phyloP scores from a whole-genome alignment of 2,329 filamentous ascomycete species.

The Aureobasidium sp. region DNA sequence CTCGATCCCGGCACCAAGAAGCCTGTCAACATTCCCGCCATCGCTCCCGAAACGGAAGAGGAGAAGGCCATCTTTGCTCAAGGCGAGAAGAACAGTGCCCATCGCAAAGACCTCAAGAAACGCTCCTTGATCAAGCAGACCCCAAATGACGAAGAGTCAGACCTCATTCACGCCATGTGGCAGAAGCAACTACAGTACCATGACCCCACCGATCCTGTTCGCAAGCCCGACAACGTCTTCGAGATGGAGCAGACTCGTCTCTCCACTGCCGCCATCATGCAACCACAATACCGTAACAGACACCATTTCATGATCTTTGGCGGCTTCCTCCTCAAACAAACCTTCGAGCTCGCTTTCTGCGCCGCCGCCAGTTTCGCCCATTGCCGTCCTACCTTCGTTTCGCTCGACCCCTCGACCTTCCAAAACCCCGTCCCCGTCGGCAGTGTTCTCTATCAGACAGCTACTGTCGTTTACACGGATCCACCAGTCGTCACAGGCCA shows the following conservation, averaged over 20 bases:
- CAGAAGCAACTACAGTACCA: constrained; percentile 59
- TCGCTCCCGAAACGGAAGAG: constrained; percentile 55
- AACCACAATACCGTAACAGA: constrained; percentile 62
- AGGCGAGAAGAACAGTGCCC: constrained; percentile 59
- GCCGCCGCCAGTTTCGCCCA: constrained; percentile 65
- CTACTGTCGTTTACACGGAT: constrained; percentile 65
- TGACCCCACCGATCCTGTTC: constrained; percentile 48
- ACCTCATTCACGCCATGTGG: constrained; percentile 68
- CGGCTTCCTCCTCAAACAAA: constrained; percentile 65
- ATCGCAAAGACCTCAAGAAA: constrained; percentile 57
- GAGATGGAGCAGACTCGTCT: constrained; percentile 58
- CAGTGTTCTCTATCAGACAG: constrained; percentile 65
- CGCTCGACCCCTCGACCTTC: constrained; percentile 66
- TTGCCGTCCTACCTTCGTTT: constrained; percentile 62
- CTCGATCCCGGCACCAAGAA: constrained; percentile 62
- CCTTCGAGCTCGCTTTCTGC: constrained; percentile 70
- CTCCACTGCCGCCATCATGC: constrained; percentile 65
- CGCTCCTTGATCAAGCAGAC: constrained; percentile 57
- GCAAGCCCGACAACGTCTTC: constrained; percentile 51
- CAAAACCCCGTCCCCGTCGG: constrained; percentile 69
- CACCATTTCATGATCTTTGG: constrained; percentile 76
- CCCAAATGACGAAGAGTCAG: constrained; percentile 63
- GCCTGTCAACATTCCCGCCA: constrained; percentile 54
- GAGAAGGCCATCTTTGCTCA: constrained; percentile 57
- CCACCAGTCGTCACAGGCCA: constrained; percentile 42